Conservation (phyloP, 257 asterid species). For the Lithospermum erythrorhizon region DNA sequence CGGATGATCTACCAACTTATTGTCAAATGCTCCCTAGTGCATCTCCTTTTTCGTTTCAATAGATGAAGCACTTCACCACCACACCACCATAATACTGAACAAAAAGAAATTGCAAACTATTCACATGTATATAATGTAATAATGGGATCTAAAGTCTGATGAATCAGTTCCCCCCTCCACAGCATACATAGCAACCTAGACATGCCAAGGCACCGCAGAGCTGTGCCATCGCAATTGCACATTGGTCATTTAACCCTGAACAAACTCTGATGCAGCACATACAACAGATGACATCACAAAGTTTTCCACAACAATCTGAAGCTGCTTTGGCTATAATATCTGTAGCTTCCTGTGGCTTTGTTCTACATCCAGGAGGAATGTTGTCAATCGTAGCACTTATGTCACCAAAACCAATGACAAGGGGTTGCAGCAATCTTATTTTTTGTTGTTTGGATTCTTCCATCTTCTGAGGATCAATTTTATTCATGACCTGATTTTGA, state of each 20-base stretch:
- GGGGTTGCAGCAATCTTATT: conserved; percentile 16
- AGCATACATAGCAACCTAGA: conserved; percentile 61
- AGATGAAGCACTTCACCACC: background rate
- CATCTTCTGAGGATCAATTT: conserved; percentile 22
- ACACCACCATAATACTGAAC: too few species aligned
- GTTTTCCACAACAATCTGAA: conserved; percentile 58
- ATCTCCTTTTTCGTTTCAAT: too few species aligned
- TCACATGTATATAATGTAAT: conserved; percentile 1
- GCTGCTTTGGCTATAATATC: conserved; percentile 57
- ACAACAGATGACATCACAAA: conserved; percentile 60
- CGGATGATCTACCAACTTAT: too few species aligned
- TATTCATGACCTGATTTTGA: conserved; percentile 15
- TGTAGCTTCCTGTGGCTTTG: conserved; percentile 38
- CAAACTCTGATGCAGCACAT: conserved; percentile 62
- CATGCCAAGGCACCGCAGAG: conserved; percentile 60
- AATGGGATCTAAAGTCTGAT: conserved; percentile 6
- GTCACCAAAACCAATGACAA: conserved; percentile 74
- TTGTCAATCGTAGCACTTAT: conserved; percentile 60
- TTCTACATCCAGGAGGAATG: conserved; percentile 40
- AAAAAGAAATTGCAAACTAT: background rate
- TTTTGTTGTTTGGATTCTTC: conserved; percentile 37
- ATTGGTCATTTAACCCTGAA: conserved; percentile 66
- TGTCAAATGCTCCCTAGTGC: too few species aligned
- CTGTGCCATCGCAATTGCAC: conserved; percentile 57
- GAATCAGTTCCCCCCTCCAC: conserved; percentile 28